A percentile compares a stretch with the other conserved stretches of the same genome.
Evolutionary conservation across 441 rosid genomes (phyloP).

Genomic region (Syzygium syzygioides): DNA sequence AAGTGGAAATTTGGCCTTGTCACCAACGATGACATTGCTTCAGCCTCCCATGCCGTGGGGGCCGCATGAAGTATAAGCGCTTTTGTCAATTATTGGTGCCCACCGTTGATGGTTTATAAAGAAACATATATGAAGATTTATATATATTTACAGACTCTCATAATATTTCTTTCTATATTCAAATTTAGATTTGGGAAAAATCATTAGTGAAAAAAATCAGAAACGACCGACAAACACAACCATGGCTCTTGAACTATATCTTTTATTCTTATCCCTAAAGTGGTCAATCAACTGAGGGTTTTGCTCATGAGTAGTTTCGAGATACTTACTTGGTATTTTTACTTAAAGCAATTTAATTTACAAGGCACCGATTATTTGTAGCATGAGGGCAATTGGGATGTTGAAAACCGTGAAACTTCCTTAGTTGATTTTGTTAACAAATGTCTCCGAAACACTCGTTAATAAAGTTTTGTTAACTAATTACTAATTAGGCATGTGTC

Average conservation of each 20-base stretch:
- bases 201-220: neutral
- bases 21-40: neutral
- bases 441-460: neutral
- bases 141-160: neutral
- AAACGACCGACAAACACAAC: neutral
- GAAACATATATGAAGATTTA: neutral
- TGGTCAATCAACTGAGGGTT: neutral
- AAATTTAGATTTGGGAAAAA: neutral
- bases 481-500: neutral
- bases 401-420: neutral
- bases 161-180: neutral
- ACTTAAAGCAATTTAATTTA: neutral
- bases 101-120: neutral
- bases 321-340: neutral
- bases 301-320: neutral
- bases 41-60: neutral
- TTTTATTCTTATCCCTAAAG: neutral
- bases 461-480: neutral
- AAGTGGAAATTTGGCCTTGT: neutral
- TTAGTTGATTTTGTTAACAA: neutral
- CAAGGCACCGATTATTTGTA: neutral
- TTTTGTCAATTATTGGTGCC: neutral
- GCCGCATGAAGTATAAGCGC: neutral
- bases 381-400: accelerated
- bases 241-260: neutral